A percentile compares a stretch with the other conserved stretches of the same genome.
Evolutionary conservation across 805 yeast species (phyloP).

Genomic region (Phaffomyces opuntiae): DNA sequence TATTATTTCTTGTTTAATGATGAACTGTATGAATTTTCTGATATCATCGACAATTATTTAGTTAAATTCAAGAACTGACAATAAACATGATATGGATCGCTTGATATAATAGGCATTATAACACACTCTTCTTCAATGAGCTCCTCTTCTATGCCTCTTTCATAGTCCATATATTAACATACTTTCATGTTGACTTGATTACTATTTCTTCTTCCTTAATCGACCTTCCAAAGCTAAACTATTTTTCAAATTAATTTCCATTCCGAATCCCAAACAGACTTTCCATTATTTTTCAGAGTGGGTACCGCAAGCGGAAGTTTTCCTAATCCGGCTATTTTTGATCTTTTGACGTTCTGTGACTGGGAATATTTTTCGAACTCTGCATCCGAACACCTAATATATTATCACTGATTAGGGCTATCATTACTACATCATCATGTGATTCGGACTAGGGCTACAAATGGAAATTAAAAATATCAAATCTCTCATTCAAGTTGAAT

Average conservation of each 20-base stretch:
- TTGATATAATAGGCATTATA: background rate
- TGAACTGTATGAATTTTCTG: too few species aligned
- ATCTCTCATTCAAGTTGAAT: too few species aligned
- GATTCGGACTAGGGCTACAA: background rate
- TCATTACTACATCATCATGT: background rate
- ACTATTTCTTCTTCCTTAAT: background rate
- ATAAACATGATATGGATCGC: background rate
- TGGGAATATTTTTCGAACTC: too few species aligned
- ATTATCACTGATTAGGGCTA: background rate
- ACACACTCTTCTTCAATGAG: background rate
- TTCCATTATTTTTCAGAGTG: constrained; percentile 17
- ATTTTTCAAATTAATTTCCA: constrained; percentile 16
- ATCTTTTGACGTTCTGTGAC: background rate
- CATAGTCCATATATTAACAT: background rate
- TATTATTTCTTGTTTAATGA: too few species aligned
- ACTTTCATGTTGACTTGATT: constrained; percentile 12
- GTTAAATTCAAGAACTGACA: background rate
- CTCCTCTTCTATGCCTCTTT: background rate
- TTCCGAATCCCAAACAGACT: constrained; percentile 7
- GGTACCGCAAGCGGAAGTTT: constrained; percentile 11
- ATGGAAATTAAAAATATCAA: too few species aligned
- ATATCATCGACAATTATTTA: background rate
- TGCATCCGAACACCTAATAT: background rate
- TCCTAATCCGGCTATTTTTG: constrained; percentile 5
- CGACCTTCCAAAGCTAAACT: constrained; percentile 8